Percentiles rank a stretch among this genome's conserved stretches.
Evolutionary conservation across 805 yeast species (phyloP).

Genomic region (Isabelozyma heimii): DNA sequence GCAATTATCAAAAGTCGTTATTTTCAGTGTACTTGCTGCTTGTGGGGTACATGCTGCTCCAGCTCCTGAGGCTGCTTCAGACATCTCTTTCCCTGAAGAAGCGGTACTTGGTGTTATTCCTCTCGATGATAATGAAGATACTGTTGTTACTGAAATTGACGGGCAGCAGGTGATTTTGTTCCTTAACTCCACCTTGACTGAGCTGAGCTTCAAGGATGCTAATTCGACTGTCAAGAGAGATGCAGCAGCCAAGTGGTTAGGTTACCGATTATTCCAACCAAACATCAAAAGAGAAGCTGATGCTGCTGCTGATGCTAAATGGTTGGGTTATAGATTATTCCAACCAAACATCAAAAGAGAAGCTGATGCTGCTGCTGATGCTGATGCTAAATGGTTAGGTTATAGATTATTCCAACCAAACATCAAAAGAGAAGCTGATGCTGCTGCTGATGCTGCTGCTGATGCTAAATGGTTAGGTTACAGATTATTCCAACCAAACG

Average conservation of each 20-base stretch:
- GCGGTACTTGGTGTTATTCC: slow-evolving; percentile 7
- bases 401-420: neutral
- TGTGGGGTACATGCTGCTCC: slow-evolving; percentile 6
- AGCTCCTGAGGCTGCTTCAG: slow-evolving; percentile 1
- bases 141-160: slow-evolving; percentile 6
- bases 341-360: slow-evolving; percentile 1
- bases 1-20: slow-evolving; percentile 9
- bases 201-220: slow-evolving; percentile 1
- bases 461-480: neutral
- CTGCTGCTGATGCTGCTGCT: neutral
- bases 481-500: neutral
- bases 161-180: slow-evolving; percentile 9
- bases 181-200: slow-evolving; percentile 11
- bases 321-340: neutral
- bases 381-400: neutral
- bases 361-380: neutral
- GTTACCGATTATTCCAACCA: neutral
- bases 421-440: neutral
- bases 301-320: neutral
- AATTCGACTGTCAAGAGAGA: slow-evolving; percentile 6
- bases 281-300: neutral
- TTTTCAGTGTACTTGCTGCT: slow-evolving; percentile 4
- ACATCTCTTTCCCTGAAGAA: slow-evolving; percentile 9
- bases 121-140: slow-evolving; percentile 7
- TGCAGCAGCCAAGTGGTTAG: slow-evolving; percentile 2